Base-by-base conservation (phyloP, 1,284 basidiomycete species). In the Marasmius fiardii region DNA sequence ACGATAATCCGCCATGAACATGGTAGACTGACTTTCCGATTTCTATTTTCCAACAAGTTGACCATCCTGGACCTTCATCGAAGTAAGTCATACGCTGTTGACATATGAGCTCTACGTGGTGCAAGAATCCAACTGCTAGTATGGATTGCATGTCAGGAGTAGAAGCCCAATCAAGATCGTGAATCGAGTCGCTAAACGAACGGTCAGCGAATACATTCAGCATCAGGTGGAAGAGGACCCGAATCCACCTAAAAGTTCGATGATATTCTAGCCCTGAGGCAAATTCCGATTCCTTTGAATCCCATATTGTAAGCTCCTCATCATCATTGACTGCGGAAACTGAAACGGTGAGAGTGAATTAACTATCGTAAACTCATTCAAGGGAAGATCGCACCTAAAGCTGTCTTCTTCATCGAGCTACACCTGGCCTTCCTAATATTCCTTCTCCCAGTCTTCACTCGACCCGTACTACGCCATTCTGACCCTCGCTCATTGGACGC, bases 211-310 rank as follows among this genome's bases (percentile, higher is more conserved):
- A 23, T 12, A 3, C 16, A 6, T 28, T 39, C 62, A 55, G 26
- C 41, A 39, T 35, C 5, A 23, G n/a, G n/a, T n/a, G n/a, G 12
- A 57, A 20, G 26, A 39, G 10, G 21, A 33, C 28, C 24, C 43
- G 28, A n/a, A 65, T 73, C 54, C 62, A 91, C 90, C 76, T 78
- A 57, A 85, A 86, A 12, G 80, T 68, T 33, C 78, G 75, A 31
- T 77, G 75, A 64, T 86, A 88, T 69, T 96, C 93, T 49, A 94
- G 73, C 1, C 95, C 95, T 0, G 91, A 91, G 4, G 92, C 86
- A 68, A 97, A 98, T 68, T 95, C 92, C n/a, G 90, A 93, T 67
- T 91, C 90, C 58, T 89, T 90, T 0, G 93, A 95, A 69, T 97
- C 93, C 93, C 93, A 97, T 20, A 98, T 92, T 0, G 92, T 93